Percentiles rank a stretch among this genome's conserved stretches.
Evolutionary conservation across 495 filamentous ascomycete species (phyloP).

Genomic region (Talaromyces nanjingensis): DNA sequence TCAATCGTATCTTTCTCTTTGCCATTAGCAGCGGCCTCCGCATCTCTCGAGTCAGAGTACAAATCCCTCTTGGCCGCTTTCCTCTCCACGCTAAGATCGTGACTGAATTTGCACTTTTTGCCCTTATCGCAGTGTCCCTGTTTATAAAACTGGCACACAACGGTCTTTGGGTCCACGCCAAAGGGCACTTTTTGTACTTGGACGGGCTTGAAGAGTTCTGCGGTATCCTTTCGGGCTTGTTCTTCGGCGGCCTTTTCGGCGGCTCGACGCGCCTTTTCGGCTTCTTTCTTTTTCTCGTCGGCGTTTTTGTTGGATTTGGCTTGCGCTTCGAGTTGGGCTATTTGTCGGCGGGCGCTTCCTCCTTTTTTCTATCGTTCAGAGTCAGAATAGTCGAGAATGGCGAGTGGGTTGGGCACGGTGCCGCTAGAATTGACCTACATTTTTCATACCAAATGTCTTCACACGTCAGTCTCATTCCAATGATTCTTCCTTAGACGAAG

Average conservation of each 20-base stretch:
- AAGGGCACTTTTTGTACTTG: conserved; percentile 96
- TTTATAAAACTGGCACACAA: conserved; percentile 94
- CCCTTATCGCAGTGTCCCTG: conserved; percentile 97
- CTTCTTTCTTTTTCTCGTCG: conserved; percentile 82
- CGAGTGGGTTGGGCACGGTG: conserved; percentile 8
- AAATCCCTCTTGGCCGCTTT: conserved; percentile 88
- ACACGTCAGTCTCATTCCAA: conserved; percentile 14
- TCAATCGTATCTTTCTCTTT: conserved; percentile 92
- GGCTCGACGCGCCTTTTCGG: conserved; percentile 78
- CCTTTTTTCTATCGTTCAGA: conserved; percentile 69
- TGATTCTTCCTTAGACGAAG: neutral
- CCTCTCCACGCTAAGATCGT: conserved; percentile 82
- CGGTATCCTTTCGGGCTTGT: conserved; percentile 65
- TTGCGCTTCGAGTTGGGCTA: conserved; percentile 70
- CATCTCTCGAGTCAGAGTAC: conserved; percentile 79
- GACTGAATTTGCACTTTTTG: conserved; percentile 94
- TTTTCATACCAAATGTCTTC: conserved; percentile 97
- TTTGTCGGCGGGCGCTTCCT: conserved; percentile 76
- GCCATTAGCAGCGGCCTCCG: conserved; percentile 57
- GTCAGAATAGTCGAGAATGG: neutral
- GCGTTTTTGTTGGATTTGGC: conserved; percentile 63
- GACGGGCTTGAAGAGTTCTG: conserved; percentile 87
- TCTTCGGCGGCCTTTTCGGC: conserved; percentile 86
- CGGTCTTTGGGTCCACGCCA: conserved; percentile 96
- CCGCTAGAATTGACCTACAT: conserved; percentile 43